Evolutionary conservation across 257 asterid genomes (phyloP).

Genomic region (Ligustrum vulgare): DNA sequence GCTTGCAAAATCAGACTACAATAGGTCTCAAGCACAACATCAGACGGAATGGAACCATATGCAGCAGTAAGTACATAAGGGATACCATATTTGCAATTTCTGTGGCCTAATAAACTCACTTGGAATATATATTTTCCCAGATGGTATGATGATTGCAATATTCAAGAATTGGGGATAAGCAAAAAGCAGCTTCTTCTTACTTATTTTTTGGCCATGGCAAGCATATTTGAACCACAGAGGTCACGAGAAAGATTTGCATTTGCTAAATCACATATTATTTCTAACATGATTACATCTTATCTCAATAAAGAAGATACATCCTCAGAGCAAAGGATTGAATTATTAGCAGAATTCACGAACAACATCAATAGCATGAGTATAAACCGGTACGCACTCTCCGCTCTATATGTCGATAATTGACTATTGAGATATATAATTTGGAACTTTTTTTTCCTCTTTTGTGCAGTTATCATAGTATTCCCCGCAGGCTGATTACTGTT

Average conservation of each 20-base stretch:
- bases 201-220: conserved; percentile 44
- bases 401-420: too few relatives aligned
- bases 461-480: neutral
- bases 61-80: conserved; percentile 24
- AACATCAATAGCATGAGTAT: neutral
- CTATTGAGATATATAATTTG: too few relatives aligned
- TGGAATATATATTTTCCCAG: conserved; percentile 15
- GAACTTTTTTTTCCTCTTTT: neutral
- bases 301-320: conserved; percentile 12
- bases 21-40: conserved; percentile 45
- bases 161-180: conserved; percentile 34
- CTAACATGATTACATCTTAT: conserved; percentile 26
- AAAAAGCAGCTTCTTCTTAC: conserved; percentile 30
- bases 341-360: conserved; percentile 6
- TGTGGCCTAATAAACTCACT: neutral
- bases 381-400: neutral
- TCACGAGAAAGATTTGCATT: conserved; percentile 42
- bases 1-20: conserved; percentile 44
- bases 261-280: conserved; percentile 37
- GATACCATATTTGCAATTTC: too few relatives aligned
- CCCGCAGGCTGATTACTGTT: neutral
- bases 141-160: conserved; percentile 34
- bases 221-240: conserved; percentile 37
- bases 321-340: neutral
- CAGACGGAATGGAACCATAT: conserved; percentile 46